A percentile compares a stretch with the other conserved stretches of the same genome.
These are phyloP conservation scores for Rugosomyces carneus DNA, from an alignment of 1,284 basidiomycete species.

Conservation along the genomic window DNA sequence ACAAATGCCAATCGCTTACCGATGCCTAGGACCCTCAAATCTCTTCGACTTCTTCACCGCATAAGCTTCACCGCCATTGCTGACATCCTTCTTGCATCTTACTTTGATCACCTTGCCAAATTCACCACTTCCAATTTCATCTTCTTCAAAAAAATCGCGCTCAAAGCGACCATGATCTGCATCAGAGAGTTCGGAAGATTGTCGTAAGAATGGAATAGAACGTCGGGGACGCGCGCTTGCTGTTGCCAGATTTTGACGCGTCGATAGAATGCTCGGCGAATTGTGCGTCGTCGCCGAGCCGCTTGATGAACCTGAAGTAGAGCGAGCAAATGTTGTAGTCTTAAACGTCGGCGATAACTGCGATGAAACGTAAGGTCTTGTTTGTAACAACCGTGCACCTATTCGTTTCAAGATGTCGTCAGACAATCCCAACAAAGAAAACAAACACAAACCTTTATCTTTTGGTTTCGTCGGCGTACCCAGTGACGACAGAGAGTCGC, in stretches of 20 bases:
- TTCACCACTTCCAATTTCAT: constrained; percentile 86
- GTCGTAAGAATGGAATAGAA: constrained; percentile 18
- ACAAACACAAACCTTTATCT: constrained; percentile 29
- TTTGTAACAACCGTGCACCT: constrained; percentile 40
- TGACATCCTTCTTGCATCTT: constrained; percentile 50
- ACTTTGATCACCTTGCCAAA: constrained; percentile 96
- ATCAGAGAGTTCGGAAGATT: constrained; percentile 27
- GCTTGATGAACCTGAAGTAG: constrained; percentile 50
- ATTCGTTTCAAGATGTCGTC: background rate
- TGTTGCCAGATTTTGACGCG: constrained; percentile 18
- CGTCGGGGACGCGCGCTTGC: constrained; percentile 16
- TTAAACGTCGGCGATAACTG: constrained; percentile 42
- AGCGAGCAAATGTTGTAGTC: constrained; percentile 35
- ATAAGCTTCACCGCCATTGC: constrained; percentile 50
- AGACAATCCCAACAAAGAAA: background rate
- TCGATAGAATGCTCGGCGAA: constrained; percentile 25
- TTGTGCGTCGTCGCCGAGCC: constrained; percentile 35
- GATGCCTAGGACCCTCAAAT: constrained; percentile 87
- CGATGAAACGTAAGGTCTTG: constrained; percentile 38
- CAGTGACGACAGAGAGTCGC: constrained; percentile 49
- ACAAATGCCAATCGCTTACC: constrained; percentile 47
- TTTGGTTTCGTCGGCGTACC: constrained; percentile 61
- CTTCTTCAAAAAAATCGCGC: constrained; percentile 74
- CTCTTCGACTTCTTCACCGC: constrained; percentile 95
- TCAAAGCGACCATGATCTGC: constrained; percentile 64